Percentiles rank a stretch among this genome's conserved stretches.
Evolutionary conservation across 148 eudicot genomes (phyloP).

Genomic region (Diospyros lotus): DNA sequence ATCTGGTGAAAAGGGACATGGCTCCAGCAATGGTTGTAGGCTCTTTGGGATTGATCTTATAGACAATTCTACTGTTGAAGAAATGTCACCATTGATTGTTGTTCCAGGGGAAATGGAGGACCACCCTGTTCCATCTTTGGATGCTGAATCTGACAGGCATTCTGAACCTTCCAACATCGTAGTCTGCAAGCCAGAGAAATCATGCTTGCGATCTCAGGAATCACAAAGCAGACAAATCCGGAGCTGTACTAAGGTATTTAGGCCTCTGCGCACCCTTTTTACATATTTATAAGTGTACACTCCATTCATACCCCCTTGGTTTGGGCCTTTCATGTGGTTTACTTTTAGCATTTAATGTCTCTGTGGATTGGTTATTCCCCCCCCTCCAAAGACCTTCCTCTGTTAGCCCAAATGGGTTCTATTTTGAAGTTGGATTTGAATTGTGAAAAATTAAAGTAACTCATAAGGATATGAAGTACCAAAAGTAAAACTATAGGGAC

Average conservation of each 20-base stretch:
- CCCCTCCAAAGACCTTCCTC: too few species aligned
- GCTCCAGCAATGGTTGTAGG: constrained; percentile 54
- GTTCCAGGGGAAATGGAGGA: constrained; percentile 27
- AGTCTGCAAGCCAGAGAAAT: constrained; percentile 63
- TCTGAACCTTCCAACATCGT: constrained; percentile 55
- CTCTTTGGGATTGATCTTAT: constrained; percentile 80
- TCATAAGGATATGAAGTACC: too few species aligned
- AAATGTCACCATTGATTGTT: constrained; percentile 28
- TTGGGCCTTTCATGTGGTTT: too few species aligned
- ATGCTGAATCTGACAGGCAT: constrained; percentile 53
- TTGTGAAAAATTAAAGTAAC: too few species aligned
- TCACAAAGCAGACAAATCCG: constrained; percentile 65
- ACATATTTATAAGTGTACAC: too few species aligned
- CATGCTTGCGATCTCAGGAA: constrained; percentile 59
- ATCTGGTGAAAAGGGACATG: constrained; percentile 54
- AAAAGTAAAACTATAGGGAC: too few species aligned
- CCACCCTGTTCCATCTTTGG: constrained; percentile 45
- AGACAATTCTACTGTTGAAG: constrained; percentile 41
- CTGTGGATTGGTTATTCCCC: too few species aligned
- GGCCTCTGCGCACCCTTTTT: too few species aligned
- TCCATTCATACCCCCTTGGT: too few species aligned
- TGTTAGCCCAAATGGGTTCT: too few species aligned
- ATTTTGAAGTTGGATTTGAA: too few species aligned
- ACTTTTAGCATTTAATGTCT: too few species aligned
- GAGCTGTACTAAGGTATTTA: constrained; percentile 85